phyloP scores from a whole-genome alignment of 257 asterid genomes.

The Lycium barbarum region DNA sequence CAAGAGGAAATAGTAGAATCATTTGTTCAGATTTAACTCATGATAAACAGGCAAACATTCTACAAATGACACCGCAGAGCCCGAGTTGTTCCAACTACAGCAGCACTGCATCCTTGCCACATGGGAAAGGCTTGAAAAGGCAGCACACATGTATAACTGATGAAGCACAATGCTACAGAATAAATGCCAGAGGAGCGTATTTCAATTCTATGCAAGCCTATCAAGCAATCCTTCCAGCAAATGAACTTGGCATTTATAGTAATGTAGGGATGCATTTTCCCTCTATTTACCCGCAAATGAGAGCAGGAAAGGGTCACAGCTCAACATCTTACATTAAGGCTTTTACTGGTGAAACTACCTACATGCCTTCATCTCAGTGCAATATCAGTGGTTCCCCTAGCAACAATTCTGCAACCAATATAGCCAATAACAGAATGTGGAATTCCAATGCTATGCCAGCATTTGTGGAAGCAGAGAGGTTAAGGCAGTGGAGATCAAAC shows the following conservation, averaged over 20 bases:
- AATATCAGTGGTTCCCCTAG: constrained; percentile 38
- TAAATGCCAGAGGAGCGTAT: constrained; percentile 46
- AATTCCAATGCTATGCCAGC: constrained; percentile 44
- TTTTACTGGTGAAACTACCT: constrained; percentile 38
- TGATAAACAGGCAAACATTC: constrained; percentile 60
- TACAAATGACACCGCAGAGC: constrained; percentile 45
- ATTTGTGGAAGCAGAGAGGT: constrained; percentile 52
- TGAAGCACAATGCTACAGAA: constrained; percentile 53
- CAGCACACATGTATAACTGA: constrained; percentile 37
- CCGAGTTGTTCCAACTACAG: constrained; percentile 48
- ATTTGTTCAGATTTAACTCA: constrained; percentile 70
- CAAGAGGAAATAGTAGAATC: constrained; percentile 70
- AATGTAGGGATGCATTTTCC: constrained; percentile 58
- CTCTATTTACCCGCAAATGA: constrained; percentile 62
- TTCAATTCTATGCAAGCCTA: constrained; percentile 61
- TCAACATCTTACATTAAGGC: constrained; percentile 43
- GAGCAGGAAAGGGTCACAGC: constrained; percentile 54
- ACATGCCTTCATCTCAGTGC: constrained; percentile 38
- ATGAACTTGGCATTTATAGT: constrained; percentile 36
- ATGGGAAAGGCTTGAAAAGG: constrained; percentile 57
- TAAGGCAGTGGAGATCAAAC: constrained; percentile 60
- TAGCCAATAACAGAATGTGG: constrained; percentile 44
- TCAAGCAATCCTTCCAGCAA: constrained; percentile 40
- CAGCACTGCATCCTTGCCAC: constrained; percentile 46
- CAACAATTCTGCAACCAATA: constrained; percentile 35